Evolutionary conservation across 2,329 filamentous ascomycete species (phyloP), one percentile per base, ranked within the genome.

Genomic region (Dothideomycetes sp.): DNA sequence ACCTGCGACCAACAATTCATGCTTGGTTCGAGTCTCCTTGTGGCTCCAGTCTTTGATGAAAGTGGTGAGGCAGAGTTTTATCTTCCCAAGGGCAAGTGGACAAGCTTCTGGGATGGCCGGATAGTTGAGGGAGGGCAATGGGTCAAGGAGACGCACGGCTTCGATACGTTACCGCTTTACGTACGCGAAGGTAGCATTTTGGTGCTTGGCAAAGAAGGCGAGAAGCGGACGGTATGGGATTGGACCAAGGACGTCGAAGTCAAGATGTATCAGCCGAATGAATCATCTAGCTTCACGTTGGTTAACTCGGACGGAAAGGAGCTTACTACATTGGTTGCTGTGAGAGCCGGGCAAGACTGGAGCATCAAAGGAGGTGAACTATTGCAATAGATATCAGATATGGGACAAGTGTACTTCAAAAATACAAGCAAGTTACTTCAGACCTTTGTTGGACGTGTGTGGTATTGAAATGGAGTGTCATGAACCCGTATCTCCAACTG

Each of bases 1-100:
- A 69, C 65, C 37, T 65, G 82, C 34, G 81, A 86, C 56, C 72
- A 76, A 22, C 77, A 84, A 55, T 85, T 83, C 58, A 81, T 85
- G 74, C 64, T 85, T n/a, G 81, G 81, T 2, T 68, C 69, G 12
- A 69, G 68, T 37, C 57, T 85, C 24, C 60, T 85, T 5, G 75
- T 77, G 4, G 76, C 77, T 2, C 79, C 79, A 1, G 64, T 82
- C 2, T 81, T 80, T 45, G 68, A 72, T 9, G 73, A 81, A 53
- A 66, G 68, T 1, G 77, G 76, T 1, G 69, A 70, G 27, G 78
- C 79, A 0, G 73, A 79, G 41, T 81, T 82, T 54, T 85, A 85
- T 55, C 62, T 81, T 12, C 70, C 70, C 2, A 57, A 59, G n/a
- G 68, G 67, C 8, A 55, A 53, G 19, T 72, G 69, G 69, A 69